Base-by-base conservation (phyloP, 78 protist genomes). In the Speleostelium caveatum region DNA sequence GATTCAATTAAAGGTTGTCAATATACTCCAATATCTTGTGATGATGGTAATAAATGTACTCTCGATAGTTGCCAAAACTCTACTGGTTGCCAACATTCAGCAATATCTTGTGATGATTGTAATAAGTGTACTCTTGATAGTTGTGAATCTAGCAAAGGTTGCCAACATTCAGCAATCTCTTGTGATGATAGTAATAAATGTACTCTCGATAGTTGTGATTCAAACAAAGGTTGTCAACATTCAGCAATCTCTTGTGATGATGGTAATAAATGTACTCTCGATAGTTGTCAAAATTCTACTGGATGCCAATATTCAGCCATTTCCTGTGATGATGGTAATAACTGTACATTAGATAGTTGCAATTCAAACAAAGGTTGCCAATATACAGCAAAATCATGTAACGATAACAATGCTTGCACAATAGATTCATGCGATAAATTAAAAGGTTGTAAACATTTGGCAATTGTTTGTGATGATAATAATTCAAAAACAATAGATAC, bases 1-100 rank as follows among this genome's bases (percentile, higher is more conserved):
- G n/a, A n/a, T n/a, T n/a, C n/a, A n/a, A n/a, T n/a, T n/a, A n/a
- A n/a, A n/a, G 83, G 75, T 26, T 67, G 93, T 53, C 17, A 17
- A 3, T 28, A 67, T 38, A 69, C 28, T 7, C 62, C 49, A 28
- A 22, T 53, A 0, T 30, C 33, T 51, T 86, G 92, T 65, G 73
- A 86, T 65, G 92, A 86, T 42, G 68, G 68, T 21, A 67, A 83
- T 26, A 17, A 55, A 14, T 68, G 75, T 36, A 83, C 92, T 39
- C 24, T 42, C 26, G 92, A 86, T 30, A 49, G 30, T 24, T 83
- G 83, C 26, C 33, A 33, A 35, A 8, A 7, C 35, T 21, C 4
- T 30, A 42, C 12, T n/a, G 80, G 86, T 32, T 77, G 86, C 36
- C 14, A n/a, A 3, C 68, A 75, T 16, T 19, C 10, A n/a, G 41